A percentile compares a stretch with the other conserved stretches of the same genome.
phyloP scores from a whole-genome alignment of 2,329 filamentous ascomycete genomes.

The Aspergillus tubingensis region DNA sequence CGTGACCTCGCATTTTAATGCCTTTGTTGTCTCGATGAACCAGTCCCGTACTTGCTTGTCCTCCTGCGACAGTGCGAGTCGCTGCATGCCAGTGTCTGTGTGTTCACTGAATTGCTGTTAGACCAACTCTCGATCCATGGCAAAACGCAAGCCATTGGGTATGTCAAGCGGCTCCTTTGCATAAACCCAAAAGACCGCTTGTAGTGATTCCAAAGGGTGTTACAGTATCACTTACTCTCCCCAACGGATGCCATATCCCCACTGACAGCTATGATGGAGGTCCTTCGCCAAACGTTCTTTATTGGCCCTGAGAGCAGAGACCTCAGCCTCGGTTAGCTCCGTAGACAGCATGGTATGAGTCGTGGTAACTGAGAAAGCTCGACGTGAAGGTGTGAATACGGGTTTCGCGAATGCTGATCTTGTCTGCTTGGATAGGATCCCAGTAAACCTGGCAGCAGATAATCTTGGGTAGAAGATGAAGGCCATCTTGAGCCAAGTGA shows the following conservation, averaged over 20 bases:
- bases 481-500: constrained; percentile 11
- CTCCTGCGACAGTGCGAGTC: constrained; percentile 69
- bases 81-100: constrained; percentile 75
- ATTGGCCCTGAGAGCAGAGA: constrained; percentile 59
- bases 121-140: background rate
- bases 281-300: constrained; percentile 62
- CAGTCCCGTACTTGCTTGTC: constrained; percentile 74
- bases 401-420: background rate
- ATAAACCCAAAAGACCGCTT: background rate
- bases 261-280: constrained; percentile 67
- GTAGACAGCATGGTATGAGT: constrained; percentile 39
- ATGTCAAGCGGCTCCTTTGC: background rate
- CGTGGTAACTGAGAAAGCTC: constrained; percentile 16
- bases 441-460: background rate
- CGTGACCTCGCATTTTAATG: constrained; percentile 66
- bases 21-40: constrained; percentile 66
- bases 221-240: constrained; percentile 58
- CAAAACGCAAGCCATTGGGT: background rate
- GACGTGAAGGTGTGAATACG: constrained; percentile 8
- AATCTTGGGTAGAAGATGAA: constrained; percentile 1
- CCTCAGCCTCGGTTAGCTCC: constrained; percentile 52
- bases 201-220: background rate
- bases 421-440: constrained; percentile 6
- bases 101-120: constrained; percentile 27
- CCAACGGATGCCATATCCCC: constrained; percentile 67